These are phyloP conservation scores for Camelina laxa DNA, from an alignment of 345 rosid species.

Conservation along the genomic window DNA sequence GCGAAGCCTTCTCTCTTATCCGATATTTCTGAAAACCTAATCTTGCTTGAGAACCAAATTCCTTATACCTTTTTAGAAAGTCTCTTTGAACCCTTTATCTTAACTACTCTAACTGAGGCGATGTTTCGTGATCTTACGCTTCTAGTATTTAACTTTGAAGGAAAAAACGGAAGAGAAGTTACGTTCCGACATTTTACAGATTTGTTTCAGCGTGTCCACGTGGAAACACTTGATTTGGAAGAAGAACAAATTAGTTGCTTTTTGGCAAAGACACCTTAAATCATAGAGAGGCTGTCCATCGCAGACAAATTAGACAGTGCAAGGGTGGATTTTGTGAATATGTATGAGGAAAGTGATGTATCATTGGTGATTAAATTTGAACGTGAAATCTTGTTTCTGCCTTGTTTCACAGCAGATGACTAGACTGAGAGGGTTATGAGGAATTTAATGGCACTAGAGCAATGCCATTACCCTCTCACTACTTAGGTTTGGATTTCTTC, in stretches of 20 bases:
- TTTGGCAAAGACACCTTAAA: neutral
- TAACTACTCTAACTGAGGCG: neutral
- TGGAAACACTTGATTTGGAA: constrained; percentile 23
- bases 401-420: constrained; percentile 6
- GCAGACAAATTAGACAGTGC: constrained; percentile 38
- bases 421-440: constrained; percentile 19
- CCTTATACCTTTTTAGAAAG: neutral
- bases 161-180: too few species aligned
- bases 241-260: neutral
- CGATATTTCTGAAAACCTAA: neutral
- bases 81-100: neutral
- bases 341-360: neutral
- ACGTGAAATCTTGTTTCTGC: constrained; percentile 15
- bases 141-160: neutral
- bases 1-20: neutral
- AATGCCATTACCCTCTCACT: constrained; percentile 11
- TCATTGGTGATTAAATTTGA: constrained; percentile 30
- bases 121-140: neutral
- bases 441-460: constrained; percentile 43
- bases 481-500: constrained; percentile 38
- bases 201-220: constrained; percentile 31
- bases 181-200: constrained; percentile 37
- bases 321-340: constrained; percentile 17
- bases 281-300: neutral
- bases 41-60: neutral